Base-by-base conservation (phyloP, 768 basidiomycete genomes). In the Lactarius indigo region DNA sequence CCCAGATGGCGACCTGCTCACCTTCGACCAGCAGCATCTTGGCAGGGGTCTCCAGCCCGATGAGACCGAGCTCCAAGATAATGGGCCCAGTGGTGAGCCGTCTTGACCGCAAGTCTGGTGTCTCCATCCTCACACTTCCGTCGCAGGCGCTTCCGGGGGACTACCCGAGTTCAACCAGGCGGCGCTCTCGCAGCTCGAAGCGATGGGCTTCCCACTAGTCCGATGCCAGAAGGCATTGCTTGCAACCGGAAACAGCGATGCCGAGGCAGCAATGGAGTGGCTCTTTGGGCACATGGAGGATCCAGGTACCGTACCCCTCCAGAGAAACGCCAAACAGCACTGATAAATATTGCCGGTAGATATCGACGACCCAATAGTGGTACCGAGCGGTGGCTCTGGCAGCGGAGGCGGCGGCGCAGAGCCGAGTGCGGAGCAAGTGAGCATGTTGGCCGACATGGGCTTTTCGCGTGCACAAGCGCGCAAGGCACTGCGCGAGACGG, bases 221-320 rank as follows among this genome's bases (percentile, higher is more conserved):
- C 85, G 95, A 28, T 95, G 92, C 75, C 90, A 96, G 72, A 95
- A 94, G 71, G 97, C 96, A 0, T 75, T 98, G 6, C 80, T 96
- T 12, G 94, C 94, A 0, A 98, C 95, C 0, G 93, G 94, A 0
- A 88, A 89, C 70, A 78, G 76, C 18, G 86, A 87, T 65, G 79
- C 90, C 0, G 91, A 95, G 68, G 83, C 80, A 0, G 97, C 97
- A 0, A 96, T 96, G 94, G 88, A 94, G 65, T 99, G 96, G 96
- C 76, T 99, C 50, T 96, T 98, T 73, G 82, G 76, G 54, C 96
- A 98, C 75, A 92, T 96, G 92, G 96, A 98, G 1, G 96, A 98
- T 76, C 81, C 93, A 15, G 92, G 94, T 92, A 55, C 44, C 3
- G 44, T n/a, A n/a, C 1, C 18, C 7, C 42, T 0, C 35, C 35